A percentile compares a stretch with the other conserved stretches of the same genome.
These are phyloP conservation scores for Marasmius oreades DNA, from an alignment of 1,284 basidiomycete species.

Conservation along the genomic window DNA sequence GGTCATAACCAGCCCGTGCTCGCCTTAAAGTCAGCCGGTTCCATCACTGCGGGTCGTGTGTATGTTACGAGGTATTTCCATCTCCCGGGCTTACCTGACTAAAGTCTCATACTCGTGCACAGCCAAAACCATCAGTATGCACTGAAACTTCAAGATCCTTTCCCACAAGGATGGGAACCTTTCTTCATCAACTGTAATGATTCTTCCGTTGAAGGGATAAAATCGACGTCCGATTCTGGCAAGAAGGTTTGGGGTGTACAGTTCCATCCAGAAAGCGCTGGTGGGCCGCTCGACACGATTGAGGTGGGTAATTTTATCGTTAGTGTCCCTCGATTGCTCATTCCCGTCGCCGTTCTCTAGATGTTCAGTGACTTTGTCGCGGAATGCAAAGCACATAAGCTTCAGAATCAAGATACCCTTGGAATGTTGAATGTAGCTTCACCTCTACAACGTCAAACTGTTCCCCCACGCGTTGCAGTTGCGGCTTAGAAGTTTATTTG, in stretches of 20 bases:
- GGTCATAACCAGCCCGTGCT: constrained; percentile 99
- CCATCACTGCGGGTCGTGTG: constrained; percentile 92
- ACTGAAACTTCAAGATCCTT: constrained; percentile 86
- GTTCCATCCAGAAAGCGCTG: constrained; percentile 94
- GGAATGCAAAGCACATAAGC: constrained; percentile 66
- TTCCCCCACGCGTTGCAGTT: constrained; percentile 14
- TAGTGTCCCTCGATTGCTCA: not conserved
- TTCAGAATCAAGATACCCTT: constrained; percentile 23
- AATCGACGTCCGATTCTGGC: constrained; percentile 83
- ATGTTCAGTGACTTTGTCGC: constrained; percentile 92
- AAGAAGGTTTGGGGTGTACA: constrained; percentile 94
- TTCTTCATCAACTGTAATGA: constrained; percentile 99
- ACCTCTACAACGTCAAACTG: constrained; percentile 18
- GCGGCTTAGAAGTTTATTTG: constrained; percentile 16
- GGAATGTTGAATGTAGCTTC: constrained; percentile 22
- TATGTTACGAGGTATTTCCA: constrained; percentile 87
- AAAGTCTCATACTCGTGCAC: constrained; percentile 8
- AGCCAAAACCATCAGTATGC: constrained; percentile 97
- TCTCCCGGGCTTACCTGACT: not conserved
- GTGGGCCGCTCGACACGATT: constrained; percentile 91
- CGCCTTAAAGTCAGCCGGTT: constrained; percentile 86
- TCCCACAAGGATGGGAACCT: constrained; percentile 93
- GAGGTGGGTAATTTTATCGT: constrained; percentile 49
- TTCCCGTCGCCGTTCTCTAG: constrained; percentile 30
- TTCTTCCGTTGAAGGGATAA: constrained; percentile 96